A percentile compares a stretch with the other conserved stretches of the same genome.
Evolutionary conservation across 176 grass and related monocot genomes (phyloP).

Genomic region (Eragrostis nindensis): DNA sequence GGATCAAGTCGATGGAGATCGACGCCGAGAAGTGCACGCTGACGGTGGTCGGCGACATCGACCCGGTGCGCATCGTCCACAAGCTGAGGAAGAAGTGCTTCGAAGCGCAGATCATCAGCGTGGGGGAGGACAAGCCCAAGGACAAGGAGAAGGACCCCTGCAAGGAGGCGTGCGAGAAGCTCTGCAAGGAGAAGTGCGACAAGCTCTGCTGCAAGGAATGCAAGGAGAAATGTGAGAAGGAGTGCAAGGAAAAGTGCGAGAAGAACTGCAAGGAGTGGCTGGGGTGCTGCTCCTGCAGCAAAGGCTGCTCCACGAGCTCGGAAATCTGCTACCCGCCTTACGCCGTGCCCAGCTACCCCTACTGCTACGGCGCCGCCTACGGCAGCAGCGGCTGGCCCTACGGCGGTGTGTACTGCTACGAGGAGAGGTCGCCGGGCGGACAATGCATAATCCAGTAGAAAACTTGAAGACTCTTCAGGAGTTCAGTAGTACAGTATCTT

Average conservation of each 20-base stretch:
- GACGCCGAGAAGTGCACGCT: constrained; percentile 59
- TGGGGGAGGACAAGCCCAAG: constrained; percentile 53
- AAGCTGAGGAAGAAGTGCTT: constrained; percentile 54
- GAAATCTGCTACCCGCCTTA: constrained; percentile 4
- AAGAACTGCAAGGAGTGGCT: constrained; percentile 36
- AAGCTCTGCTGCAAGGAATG: constrained; percentile 43
- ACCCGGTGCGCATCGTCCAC: constrained; percentile 52
- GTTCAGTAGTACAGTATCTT: background rate
- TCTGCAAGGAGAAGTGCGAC: constrained; percentile 47
- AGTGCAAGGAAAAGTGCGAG: constrained; percentile 48
- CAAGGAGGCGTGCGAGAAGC: constrained; percentile 50
- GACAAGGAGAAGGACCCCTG: constrained; percentile 42
- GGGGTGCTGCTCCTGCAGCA: constrained; percentile 1
- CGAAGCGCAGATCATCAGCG: constrained; percentile 39
- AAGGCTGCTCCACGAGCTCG: background rate
- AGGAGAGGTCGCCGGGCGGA: constrained; percentile 16
- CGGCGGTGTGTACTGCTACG: constrained; percentile 18
- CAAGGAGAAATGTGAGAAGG: constrained; percentile 47
- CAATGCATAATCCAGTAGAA: constrained; percentile 52
- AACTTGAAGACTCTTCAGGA: background rate
- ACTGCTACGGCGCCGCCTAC: background rate
- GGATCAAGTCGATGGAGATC: constrained; percentile 55
- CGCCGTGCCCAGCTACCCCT: background rate
- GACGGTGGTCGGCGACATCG: constrained; percentile 59
- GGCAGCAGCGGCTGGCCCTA: background rate